Evolutionary conservation across 2,329 filamentous ascomycete species (phyloP).

Genomic region (Aspergillus sp.): DNA sequence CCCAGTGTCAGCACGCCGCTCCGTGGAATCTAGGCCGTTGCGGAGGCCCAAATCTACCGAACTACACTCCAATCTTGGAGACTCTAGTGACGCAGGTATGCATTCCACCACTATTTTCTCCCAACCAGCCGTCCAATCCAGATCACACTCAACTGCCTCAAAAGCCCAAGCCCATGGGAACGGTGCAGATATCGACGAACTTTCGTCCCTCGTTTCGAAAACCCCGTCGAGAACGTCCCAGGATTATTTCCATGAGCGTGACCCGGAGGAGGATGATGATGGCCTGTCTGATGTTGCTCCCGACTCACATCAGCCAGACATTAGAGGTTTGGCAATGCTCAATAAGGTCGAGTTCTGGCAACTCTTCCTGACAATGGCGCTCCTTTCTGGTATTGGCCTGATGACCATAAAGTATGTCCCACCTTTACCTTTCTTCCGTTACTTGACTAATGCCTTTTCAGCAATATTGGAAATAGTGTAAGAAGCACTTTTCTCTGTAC

Average conservation of each 20-base stretch:
- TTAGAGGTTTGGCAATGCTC: slow-evolving; percentile 78
- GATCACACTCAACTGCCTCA: slow-evolving; percentile 32
- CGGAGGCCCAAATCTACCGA: slow-evolving; percentile 33
- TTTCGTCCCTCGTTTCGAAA: slow-evolving; percentile 75
- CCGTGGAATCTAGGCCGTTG: slow-evolving; percentile 31
- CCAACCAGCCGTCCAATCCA: slow-evolving; percentile 25
- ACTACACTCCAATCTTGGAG: slow-evolving; percentile 22
- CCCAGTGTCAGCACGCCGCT: slow-evolving; percentile 34
- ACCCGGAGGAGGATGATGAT: slow-evolving; percentile 36
- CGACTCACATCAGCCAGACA: slow-evolving; percentile 81
- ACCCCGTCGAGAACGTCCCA: slow-evolving; percentile 54
- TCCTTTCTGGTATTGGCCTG: slow-evolving; percentile 88
- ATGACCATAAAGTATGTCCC: slow-evolving; percentile 91
- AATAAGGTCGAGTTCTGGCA: slow-evolving; percentile 82
- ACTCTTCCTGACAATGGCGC: slow-evolving; percentile 79
- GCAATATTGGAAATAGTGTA: slow-evolving; percentile 90
- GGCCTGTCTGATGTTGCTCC: slow-evolving; percentile 61
- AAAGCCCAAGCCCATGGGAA: slow-evolving; percentile 23
- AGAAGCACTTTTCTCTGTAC: slow-evolving; percentile 15
- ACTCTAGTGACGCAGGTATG: slow-evolving; percentile 38
- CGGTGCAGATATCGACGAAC: slow-evolving; percentile 63
- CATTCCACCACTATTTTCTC: slow-evolving; percentile 33
- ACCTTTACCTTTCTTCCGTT: not conserved
- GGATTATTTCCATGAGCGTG: slow-evolving; percentile 42
- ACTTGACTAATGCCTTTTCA: slow-evolving; percentile 43